A percentile compares a stretch with the other conserved stretches of the same genome.
Conservation (phyloP, 495 filamentous ascomycete genomes). For the Ascodesmis nigricans region DNA sequence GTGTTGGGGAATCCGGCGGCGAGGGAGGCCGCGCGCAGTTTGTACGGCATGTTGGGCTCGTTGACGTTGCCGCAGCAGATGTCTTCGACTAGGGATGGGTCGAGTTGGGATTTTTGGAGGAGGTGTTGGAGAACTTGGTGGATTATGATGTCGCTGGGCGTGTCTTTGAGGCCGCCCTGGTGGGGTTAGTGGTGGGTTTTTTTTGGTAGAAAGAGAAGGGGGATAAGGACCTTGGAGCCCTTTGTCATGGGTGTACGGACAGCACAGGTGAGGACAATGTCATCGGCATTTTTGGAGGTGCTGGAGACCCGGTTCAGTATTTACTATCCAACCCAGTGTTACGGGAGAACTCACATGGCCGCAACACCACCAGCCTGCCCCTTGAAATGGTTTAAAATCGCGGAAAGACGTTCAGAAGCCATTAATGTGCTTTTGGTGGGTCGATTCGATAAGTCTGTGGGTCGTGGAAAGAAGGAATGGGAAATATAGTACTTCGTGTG, state of each 20-base stretch:
- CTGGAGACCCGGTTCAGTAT: conserved; percentile 25
- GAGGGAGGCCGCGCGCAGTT: conserved; percentile 64
- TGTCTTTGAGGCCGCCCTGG: conserved; percentile 90
- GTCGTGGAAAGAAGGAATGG: not conserved
- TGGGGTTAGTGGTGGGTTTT: not conserved
- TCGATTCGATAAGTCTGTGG: not conserved
- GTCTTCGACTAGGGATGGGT: conserved; percentile 70
- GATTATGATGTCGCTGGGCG: conserved; percentile 62
- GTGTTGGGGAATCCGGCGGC: conserved; percentile 88
- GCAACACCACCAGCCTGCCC: conserved; percentile 45
- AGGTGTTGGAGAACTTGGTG: conserved; percentile 35
- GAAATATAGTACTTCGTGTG: not conserved
- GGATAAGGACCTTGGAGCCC: too few relatives aligned
- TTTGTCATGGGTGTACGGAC: conserved; percentile 60
- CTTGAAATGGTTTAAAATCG: conserved; percentile 69
- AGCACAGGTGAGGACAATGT: conserved; percentile 76
- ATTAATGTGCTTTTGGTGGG: conserved; percentile 29
- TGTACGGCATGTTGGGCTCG: conserved; percentile 71
- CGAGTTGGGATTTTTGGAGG: conserved; percentile 46
- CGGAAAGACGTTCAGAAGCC: conserved; percentile 67
- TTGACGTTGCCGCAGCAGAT: conserved; percentile 80
- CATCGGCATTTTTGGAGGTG: conserved; percentile 80
- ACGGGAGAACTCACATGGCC: conserved; percentile 41
- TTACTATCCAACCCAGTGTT: not conserved
- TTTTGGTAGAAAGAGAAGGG: not conserved